These are phyloP conservation scores for Citrus reticulata DNA, from an alignment of 345 rosid genomes.

Conservation along the genomic window DNA sequence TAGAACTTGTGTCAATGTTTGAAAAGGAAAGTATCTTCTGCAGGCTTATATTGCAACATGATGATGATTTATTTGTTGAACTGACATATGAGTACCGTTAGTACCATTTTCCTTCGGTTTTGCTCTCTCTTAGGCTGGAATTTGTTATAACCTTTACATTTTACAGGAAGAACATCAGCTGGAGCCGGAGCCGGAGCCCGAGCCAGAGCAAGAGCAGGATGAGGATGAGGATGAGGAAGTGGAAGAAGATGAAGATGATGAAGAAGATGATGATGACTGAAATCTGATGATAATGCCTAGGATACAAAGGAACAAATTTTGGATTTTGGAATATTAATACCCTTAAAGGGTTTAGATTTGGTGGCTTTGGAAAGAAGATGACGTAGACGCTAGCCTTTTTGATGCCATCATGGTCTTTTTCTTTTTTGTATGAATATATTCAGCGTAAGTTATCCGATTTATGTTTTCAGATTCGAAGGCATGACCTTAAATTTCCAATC, in stretches of 20 bases:
- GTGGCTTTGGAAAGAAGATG: not conserved
- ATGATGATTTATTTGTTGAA: not conserved
- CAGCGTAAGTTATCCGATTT: not conserved
- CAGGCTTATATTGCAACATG: not conserved
- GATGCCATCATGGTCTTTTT: not conserved
- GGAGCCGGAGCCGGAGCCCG: too few relatives aligned
- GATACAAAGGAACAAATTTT: slow-evolving; percentile 4
- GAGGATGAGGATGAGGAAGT: slow-evolving; percentile 34
- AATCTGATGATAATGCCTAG: slow-evolving; percentile 5
- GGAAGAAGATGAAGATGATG: slow-evolving; percentile 28
- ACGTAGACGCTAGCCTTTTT: not conserved
- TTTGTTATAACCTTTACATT: not conserved
- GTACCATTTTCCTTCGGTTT: not conserved
- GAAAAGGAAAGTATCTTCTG: not conserved
- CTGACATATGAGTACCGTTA: not conserved
- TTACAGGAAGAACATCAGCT: slow-evolving; percentile 13
- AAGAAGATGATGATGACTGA: slow-evolving; percentile 27
- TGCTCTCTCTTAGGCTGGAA: not conserved
- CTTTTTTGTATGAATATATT: not conserved
- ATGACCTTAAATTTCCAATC: not conserved
- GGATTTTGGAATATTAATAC: slow-evolving; percentile 20
- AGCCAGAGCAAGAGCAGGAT: slow-evolving; percentile 18
- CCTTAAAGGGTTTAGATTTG: slow-evolving; percentile 4
- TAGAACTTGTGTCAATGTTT: not conserved
- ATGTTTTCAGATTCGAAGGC: not conserved